Base-by-base conservation (phyloP, 2,329 filamentous ascomycete species). In the Cordyceps militaris region DNA sequence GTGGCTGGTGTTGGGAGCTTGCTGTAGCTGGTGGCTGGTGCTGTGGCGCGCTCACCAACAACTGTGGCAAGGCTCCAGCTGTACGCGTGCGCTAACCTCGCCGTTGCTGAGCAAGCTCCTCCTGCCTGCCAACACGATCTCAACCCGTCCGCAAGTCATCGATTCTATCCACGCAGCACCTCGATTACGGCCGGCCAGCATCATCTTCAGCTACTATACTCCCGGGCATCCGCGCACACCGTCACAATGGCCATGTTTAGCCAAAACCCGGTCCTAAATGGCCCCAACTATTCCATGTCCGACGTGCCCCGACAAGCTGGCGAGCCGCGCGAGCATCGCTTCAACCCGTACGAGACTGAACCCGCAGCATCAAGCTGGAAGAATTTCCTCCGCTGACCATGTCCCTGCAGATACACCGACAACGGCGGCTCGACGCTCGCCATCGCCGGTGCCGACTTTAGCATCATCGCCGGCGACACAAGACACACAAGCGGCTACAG, bases 361-460 rank as follows among this genome's bases (percentile, higher is more conserved):
- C 40, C 9, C 7, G 14, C 23, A 16, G 24, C 36, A 34, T 16
- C 46, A 34, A 44, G 14, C 32, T 8, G n/a, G 16, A 5, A 7
- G 5, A 19, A 13, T 2, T 30, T 30, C 14, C 4, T 3, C 14
- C 13, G 5, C 26, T 44, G 16, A 36, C 47, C n/a, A 5, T 21
- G 5, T 21, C 6, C 21, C 2, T 38, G 26, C 54, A 94, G 89
- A 66, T 99, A 99, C 76, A 95, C 94, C 64, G 93, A 99, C 79
- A 99, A 99, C 73, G 94, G 94, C 66, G 94, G 94, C 66, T 96
- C 91, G 60, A 97, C 94, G 56, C 84, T 99, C 58, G 94, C 91
- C 69, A 97, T 99, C 73, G 87, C 91, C 40, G 94, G 95, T 66
- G 85, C 86, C 70, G 89, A 95, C 79, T 99, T 97, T 79, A 85